Evolutionary conservation across 1,139 yeast genomes (phyloP).

Genomic region (Arxiozyma bovina): DNA sequence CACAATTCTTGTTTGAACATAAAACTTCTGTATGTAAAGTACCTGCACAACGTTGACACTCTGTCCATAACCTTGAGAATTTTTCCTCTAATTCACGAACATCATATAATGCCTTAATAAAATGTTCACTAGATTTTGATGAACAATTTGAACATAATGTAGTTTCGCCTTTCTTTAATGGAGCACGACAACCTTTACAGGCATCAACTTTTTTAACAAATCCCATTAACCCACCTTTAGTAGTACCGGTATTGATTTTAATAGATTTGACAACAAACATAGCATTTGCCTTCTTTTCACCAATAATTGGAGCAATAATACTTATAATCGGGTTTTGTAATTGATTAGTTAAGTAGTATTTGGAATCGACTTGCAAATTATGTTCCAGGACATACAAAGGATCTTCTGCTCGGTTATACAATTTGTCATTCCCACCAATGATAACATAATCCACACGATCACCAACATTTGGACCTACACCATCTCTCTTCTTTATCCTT

Average conservation of each 20-base stretch:
- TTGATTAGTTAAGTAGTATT: slow-evolving; percentile 89
- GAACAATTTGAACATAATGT: slow-evolving; percentile 79
- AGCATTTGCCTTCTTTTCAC: slow-evolving; percentile 73
- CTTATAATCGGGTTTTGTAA: slow-evolving; percentile 85
- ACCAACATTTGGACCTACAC: slow-evolving; percentile 93
- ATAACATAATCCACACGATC: slow-evolving; percentile 98
- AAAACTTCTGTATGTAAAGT: slow-evolving; percentile 90
- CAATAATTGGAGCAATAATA: slow-evolving; percentile 91
- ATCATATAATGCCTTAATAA: slow-evolving; percentile 67
- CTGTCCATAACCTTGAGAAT: slow-evolving; percentile 91
- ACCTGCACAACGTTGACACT: slow-evolving; percentile 96
- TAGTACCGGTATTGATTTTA: slow-evolving; percentile 43
- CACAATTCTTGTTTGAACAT: slow-evolving; percentile 94
- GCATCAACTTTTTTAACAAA: slow-evolving; percentile 85
- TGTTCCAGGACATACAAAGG: slow-evolving; percentile 89
- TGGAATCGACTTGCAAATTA: slow-evolving; percentile 88
- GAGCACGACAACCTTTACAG: slow-evolving; percentile 82
- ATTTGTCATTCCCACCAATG: slow-evolving; percentile 76
- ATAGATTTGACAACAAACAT: slow-evolving; percentile 51
- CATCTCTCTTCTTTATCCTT: slow-evolving; percentile 92
- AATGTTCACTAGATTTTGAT: slow-evolving; percentile 64
- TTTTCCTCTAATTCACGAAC: slow-evolving; percentile 75
- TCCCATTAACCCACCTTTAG: slow-evolving; percentile 72
- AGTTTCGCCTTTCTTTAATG: slow-evolving; percentile 63
- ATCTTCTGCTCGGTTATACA: slow-evolving; percentile 94